Evolutionary conservation across 371 early-diverging fungal species (phyloP).

Genomic region (Syncephalastrum monosporum): DNA sequence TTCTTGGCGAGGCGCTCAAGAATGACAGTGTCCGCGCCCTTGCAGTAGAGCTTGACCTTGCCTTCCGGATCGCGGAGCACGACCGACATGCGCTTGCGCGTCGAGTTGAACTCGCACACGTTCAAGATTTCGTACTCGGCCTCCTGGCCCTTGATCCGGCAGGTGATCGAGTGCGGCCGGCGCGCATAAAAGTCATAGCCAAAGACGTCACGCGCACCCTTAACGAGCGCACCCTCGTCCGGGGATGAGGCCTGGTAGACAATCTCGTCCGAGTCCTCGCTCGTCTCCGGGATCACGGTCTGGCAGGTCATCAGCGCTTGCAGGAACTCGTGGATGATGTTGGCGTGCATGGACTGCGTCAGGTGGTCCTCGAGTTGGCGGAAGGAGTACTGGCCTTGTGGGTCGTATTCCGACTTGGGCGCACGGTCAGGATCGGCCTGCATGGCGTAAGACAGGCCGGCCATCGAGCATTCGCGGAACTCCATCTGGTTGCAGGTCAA

Average conservation of each 20-base stretch:
- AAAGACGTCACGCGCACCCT: conserved; percentile 68
- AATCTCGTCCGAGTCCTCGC: conserved; percentile 47
- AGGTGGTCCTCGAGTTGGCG: conserved; percentile 60
- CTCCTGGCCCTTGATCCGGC: conserved; percentile 62
- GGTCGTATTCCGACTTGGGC: conserved; percentile 26
- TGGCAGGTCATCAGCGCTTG: conserved; percentile 92
- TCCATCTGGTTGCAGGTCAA: conserved; percentile 97
- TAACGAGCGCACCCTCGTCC: conserved; percentile 87
- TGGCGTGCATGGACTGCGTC: conserved; percentile 44
- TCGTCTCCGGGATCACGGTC: conserved; percentile 92
- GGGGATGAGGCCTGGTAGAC: conserved; percentile 90
- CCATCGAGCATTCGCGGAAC: conserved; percentile 84
- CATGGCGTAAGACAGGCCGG: conserved; percentile 71
- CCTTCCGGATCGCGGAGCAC: conserved; percentile 91
- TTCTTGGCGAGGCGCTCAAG: conserved; percentile 83
- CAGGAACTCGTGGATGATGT: conserved; percentile 68
- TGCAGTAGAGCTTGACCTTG: conserved; percentile 90
- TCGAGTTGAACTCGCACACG: conserved; percentile 96
- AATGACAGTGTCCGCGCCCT: conserved; percentile 99
- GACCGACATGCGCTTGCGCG: conserved; percentile 96
- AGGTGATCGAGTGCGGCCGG: conserved; percentile 84
- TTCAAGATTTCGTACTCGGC: conserved; percentile 86
- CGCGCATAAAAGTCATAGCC: conserved; percentile 77
- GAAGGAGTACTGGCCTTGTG: conserved; percentile 58
- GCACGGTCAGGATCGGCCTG: conserved; percentile 62